Base-by-base conservation (phyloP, 2,329 filamentous ascomycete species). In the Calonectria henricotiae region DNA sequence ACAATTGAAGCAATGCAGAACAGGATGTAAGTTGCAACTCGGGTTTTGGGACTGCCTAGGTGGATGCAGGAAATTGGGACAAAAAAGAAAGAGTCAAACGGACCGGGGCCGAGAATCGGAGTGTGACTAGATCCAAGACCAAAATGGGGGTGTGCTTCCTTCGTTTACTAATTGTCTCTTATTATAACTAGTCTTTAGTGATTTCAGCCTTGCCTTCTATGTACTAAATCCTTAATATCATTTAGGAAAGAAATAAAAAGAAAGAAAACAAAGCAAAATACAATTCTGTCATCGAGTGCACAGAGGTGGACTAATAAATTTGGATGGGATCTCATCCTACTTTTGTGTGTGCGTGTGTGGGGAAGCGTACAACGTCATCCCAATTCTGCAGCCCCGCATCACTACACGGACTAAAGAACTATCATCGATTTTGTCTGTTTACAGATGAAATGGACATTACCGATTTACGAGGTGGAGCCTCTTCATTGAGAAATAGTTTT, bases 41-140 rank as follows among this genome's bases (percentile, higher is more conserved):
- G 25, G 20, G 17, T 17, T 54, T 41, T 41, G 37, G 62, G 12
- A 54, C 27, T 44, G 62, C 25, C 44, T 11, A 11, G 35, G 44
- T 69, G 55, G 62, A 51, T 61, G 62, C 27, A 65, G 23, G 55
- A 69, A 65, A 51, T 68, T 37, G 54, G 69, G 63, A 39, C 32
- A 39, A 27, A 46, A 49, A 41, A 41, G 44, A 60, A 66, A 46
- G 20, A 65, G 62, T 65, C 67, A 65, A 58, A 58, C 30, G 41
- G 25, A 39, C 17, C 8, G 23, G 43, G 65, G 47, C 69, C 69
- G 69, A 71, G 62, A 23, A 71, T 71, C 69, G 69, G 69, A 71
- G 69, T 55, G 51, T 35, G 23, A 43, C 64, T 44, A 55, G 54
- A 46, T 44, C 41, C 30, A 61, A 54, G 39, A 55, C 54, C 51